These are phyloP conservation scores for Saccharomyces hybrid DNA, from an alignment of 1,139 yeast species.

Conservation along the genomic window DNA sequence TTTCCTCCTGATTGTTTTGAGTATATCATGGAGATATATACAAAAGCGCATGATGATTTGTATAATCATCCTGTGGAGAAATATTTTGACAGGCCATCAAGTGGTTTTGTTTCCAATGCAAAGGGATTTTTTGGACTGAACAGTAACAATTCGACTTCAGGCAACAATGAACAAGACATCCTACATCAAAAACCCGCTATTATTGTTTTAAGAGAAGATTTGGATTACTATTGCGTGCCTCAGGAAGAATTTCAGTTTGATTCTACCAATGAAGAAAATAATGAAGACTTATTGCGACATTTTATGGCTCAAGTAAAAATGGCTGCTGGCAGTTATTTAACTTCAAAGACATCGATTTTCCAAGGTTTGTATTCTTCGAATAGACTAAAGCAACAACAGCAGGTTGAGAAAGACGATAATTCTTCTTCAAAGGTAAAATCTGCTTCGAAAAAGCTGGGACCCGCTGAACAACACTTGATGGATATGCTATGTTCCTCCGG, in stretches of 20 bases:
- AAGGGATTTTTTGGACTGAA: constrained; percentile 29
- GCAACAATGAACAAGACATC: constrained; percentile 44
- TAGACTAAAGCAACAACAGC: constrained; percentile 25
- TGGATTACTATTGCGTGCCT: constrained; percentile 89
- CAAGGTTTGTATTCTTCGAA: constrained; percentile 50
- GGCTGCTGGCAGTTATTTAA: constrained; percentile 59
- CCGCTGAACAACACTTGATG: constrained; percentile 90
- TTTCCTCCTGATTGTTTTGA: constrained; percentile 82
- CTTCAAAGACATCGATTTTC: constrained; percentile 55
- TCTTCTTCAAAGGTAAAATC: constrained; percentile 3
- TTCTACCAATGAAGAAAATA: constrained; percentile 21
- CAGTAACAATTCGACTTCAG: constrained; percentile 22
- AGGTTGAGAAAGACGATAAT: neutral
- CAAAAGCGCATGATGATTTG: constrained; percentile 29
- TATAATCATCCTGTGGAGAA: constrained; percentile 27
- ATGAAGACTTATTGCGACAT: constrained; percentile 28
- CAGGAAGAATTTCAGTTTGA: constrained; percentile 35
- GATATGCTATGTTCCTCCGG: constrained; percentile 96
- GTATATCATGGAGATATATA: constrained; percentile 61
- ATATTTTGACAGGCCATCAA: constrained; percentile 18
- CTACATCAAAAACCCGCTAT: constrained; percentile 81
- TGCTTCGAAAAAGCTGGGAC: constrained; percentile 49
- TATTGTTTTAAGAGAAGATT: constrained; percentile 86
- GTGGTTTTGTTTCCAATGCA: constrained; percentile 33
- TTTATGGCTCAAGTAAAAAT: constrained; percentile 57